These are phyloP conservation scores for Macrotyloma uniflorum DNA, from an alignment of 306 rosid genomes.

Conservation along the genomic window DNA sequence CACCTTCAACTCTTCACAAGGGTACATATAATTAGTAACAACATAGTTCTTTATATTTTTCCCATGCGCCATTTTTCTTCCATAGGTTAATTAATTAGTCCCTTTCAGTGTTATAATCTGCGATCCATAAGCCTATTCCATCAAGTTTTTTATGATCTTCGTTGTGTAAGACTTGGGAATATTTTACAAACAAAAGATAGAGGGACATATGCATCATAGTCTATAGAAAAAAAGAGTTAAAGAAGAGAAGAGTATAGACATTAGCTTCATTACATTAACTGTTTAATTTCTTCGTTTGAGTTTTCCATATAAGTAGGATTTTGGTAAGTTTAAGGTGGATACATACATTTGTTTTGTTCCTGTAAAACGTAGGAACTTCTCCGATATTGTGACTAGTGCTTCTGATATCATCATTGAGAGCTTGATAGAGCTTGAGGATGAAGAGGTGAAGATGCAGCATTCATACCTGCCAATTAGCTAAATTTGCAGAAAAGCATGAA, in stretches of 20 bases:
- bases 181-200: too few relatives aligned
- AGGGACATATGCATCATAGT: too few relatives aligned
- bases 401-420: constrained; percentile 54
- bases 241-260: too few relatives aligned
- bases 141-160: too few relatives aligned
- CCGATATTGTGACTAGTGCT: constrained; percentile 57
- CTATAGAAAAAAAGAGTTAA: too few relatives aligned
- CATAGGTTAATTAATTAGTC: neutral
- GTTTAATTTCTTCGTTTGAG: neutral
- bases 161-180: too few relatives aligned
- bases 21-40: constrained; percentile 37
- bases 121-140: too few relatives aligned
- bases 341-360: neutral
- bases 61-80: neutral
- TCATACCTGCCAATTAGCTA: constrained; percentile 17
- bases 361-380: constrained; percentile 45
- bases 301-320: neutral
- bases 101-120: too few relatives aligned
- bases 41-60: neutral
- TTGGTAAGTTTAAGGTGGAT: too few relatives aligned
- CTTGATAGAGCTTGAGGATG: constrained; percentile 57
- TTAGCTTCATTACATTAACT: neutral
- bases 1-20: constrained; percentile 53
- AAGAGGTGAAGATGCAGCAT: constrained; percentile 25
- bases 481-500: neutral